Evolutionary conservation across 225 moss, liverwort and hornwort genomes (phyloP), one percentile per base, ranked within the genome.

Genomic region (Sphagnum tenellum): DNA sequence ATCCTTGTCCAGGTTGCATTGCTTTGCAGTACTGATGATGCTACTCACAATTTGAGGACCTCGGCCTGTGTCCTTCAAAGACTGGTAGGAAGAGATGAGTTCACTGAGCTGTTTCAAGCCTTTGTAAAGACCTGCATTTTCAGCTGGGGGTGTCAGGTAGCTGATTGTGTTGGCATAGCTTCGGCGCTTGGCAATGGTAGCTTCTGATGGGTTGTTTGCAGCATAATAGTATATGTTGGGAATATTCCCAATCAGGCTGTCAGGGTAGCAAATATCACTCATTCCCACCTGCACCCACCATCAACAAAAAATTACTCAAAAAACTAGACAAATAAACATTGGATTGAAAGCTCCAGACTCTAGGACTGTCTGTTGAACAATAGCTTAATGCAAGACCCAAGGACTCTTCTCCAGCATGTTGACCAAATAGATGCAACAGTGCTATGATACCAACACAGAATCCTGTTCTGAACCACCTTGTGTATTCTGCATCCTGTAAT

Each of bases 171-270:
- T 98, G 7, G 96, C 96, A 55, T 98, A 98, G 65, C 96, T 98
- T 49, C 96, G 88, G 55, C 96, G 73, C 74, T 98, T 98, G 9
- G 96, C 96, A 10, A 98, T 92, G 10, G 96, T 98, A 6, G 96
- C 96, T 75, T 98, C 96, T 3, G 96, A 98, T 0, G 96, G 96
- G 57, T 98, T 98, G 75, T 98, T 98, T 11, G 96, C 96, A 5
- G 96, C 96, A 49, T 98, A 98, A 73, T 92, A 98, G 70, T 98
- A 98, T 58, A 98, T 90, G 70, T 98, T 98, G n/a, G 96, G 96
- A 29, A 98, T 98, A 64, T 93, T 98, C 9, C 96, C 96, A 45
- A 98, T 98, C 47, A 98, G 29, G 44, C 88, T 80, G 55, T 98
- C 96, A 0, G 96, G 96, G 47, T 87, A 98, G 44, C 96, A 98